Evolutionary conservation across 768 basidiomycete species (phyloP), one percentile per base, ranked within the genome.

Genomic region (Neoboletus magnificus): DNA sequence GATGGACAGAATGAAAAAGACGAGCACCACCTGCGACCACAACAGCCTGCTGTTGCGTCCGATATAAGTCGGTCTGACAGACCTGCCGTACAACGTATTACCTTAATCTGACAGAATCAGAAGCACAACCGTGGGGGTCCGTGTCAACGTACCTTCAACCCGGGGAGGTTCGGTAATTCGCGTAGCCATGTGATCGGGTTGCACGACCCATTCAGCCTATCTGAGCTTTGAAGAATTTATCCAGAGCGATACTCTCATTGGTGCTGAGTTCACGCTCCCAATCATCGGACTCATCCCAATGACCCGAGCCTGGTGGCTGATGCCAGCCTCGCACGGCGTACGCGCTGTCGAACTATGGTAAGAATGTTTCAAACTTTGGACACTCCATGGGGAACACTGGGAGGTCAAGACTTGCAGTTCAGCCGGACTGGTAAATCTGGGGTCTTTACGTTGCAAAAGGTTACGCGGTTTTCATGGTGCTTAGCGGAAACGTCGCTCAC

Each of bases 1-100:
- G 22, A 47, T 41, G 22, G 39, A 46, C 11, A 35, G 16, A 40
- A 44, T 20, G 33, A 35, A 50, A 33, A 41, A 39, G 48, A 41
- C 15, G 39, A 36, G 20, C 16, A 51, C 48, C 39, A 49, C 50
- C 43, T 51, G 29, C 4, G 35, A 27, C 16, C 33, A 48, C 27
- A 15, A 35, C 41, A 35, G 29, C 8, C 27, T 27, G 32, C 36
- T 13, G 15, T 41, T 39, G 32, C n/a, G 22, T 32, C 57, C 65
- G 46, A 62, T 71, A 65, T 67, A 62, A 20, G 50, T 48, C 29
- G 40, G 32, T 41, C 43, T 48, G 48, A 58, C 54, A 42, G 58
- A 39, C 43, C 43, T 65, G 70, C 59, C 65, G 67, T 69, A 69
- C 50, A 53, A 48, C 41, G 16, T 53, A 51, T 56, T 55, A 50